These are phyloP conservation scores for Dothiorella sarmentorum DNA, from an alignment of 2,329 filamentous ascomycete genomes.

Conservation along the genomic window DNA sequence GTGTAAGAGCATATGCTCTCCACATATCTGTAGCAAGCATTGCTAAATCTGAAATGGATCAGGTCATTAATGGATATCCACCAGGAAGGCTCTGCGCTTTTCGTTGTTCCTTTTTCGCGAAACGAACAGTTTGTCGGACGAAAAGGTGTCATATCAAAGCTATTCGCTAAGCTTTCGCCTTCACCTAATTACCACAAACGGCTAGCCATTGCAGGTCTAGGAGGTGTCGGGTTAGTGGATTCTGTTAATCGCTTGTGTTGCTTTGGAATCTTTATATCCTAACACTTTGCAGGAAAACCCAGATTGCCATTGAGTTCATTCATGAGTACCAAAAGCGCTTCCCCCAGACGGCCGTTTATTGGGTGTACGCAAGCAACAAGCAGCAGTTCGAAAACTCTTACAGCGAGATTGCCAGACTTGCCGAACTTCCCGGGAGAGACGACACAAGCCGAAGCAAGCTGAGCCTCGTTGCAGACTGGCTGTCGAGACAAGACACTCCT, in stretches of 20 bases:
- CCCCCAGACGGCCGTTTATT: background rate
- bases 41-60: background rate
- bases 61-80: background rate
- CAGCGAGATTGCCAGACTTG: background rate
- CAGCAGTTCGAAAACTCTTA: background rate
- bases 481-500: background rate
- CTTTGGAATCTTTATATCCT: background rate
- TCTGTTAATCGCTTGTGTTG: background rate
- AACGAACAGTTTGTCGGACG: background rate
- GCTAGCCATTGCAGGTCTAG: conserved; percentile 23
- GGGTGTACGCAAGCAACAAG: background rate
- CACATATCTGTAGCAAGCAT: background rate
- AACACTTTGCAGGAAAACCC: background rate
- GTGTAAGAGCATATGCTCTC: background rate
- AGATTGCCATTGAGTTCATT: background rate
- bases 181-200: conserved; percentile 9
- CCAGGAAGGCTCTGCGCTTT: background rate
- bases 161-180: background rate
- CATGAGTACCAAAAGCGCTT: background rate
- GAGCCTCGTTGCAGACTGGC: background rate
- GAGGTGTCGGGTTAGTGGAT: conserved; percentile 23
- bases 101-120: background rate
- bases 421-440: background rate
- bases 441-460: background rate
- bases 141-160: background rate